Conservation (phyloP, 2,329 filamentous ascomycete species). For the Phaeophleospora eucalypticola region DNA sequence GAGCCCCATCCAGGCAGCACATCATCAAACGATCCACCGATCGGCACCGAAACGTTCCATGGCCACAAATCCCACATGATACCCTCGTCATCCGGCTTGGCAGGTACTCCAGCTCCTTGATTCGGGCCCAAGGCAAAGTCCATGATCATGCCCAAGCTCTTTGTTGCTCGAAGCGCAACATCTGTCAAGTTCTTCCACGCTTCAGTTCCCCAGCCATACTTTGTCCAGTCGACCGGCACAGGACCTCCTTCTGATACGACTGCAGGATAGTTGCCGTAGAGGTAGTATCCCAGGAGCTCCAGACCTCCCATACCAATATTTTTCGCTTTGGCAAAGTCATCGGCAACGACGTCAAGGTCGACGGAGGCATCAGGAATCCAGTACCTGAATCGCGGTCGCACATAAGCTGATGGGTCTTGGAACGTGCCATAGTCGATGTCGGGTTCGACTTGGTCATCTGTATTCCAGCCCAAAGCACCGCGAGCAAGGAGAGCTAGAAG, state of each 20-base stretch:
- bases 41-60: conserved; percentile 30
- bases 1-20: conserved; percentile 39
- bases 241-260: conserved; percentile 19
- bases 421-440: conserved; percentile 27
- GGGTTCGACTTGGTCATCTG: conserved; percentile 21
- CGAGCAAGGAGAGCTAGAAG: not conserved
- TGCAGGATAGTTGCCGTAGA: conserved; percentile 33
- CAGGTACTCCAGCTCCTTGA: conserved; percentile 47
- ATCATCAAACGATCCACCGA: conserved; percentile 29
- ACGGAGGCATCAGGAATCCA: conserved; percentile 37
- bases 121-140: conserved; percentile 48
- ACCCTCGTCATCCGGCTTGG: conserved; percentile 32
- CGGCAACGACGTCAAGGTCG: conserved; percentile 25
- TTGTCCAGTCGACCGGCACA: conserved; percentile 35
- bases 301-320: conserved; percentile 37
- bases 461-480: conserved; percentile 4
- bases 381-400: conserved; percentile 28
- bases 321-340: conserved; percentile 33
- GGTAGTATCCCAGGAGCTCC: conserved; percentile 39
- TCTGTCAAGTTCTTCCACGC: conserved; percentile 34
- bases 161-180: conserved; percentile 31
- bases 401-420: conserved; percentile 26
- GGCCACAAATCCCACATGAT: conserved; percentile 33
- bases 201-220: conserved; percentile 39
- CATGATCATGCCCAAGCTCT: conserved; percentile 38